These are phyloP conservation scores for Penicillium polonicum DNA, from an alignment of 2,329 filamentous ascomycete species.

Conservation along the genomic window DNA sequence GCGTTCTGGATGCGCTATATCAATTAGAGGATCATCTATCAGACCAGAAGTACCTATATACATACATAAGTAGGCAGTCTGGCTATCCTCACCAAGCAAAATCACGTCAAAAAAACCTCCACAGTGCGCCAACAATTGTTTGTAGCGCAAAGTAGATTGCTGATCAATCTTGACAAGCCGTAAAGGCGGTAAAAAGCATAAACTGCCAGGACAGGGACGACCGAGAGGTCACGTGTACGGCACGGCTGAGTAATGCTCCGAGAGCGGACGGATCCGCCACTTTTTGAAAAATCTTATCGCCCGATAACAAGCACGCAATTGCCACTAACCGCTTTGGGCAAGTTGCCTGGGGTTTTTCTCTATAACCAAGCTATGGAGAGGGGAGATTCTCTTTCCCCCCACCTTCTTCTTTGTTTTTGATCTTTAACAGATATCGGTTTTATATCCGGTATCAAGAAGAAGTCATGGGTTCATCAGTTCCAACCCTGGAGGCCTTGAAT, in stretches of 20 bases:
- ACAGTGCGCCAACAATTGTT: too few relatives aligned
- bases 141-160: too few relatives aligned
- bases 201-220: too few relatives aligned
- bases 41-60: too few relatives aligned
- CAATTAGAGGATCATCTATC: too few relatives aligned
- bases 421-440: slow-evolving; percentile 26
- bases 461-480: slow-evolving; percentile 36
- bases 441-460: slow-evolving; percentile 26
- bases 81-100: too few relatives aligned
- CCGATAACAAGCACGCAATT: slow-evolving; percentile 39
- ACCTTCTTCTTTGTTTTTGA: slow-evolving; percentile 23
- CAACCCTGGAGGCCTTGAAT: slow-evolving; percentile 61
- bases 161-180: too few relatives aligned
- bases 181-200: too few relatives aligned
- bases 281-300: slow-evolving; percentile 11
- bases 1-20: too few relatives aligned
- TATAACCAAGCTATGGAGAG: slow-evolving; percentile 21
- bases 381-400: slow-evolving; percentile 23
- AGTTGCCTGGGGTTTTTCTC: slow-evolving; percentile 29
- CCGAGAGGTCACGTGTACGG: too few relatives aligned
- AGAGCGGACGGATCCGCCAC: slow-evolving; percentile 7
- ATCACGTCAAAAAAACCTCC: too few relatives aligned
- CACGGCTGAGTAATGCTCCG: slow-evolving; percentile 2
- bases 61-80: too few relatives aligned
- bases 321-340: slow-evolving; percentile 34